Evolutionary conservation across 164 flowering plant genomes (phyloP), one percentile per base, ranked within the genome.

Genomic region (Nelumbo lutea): DNA sequence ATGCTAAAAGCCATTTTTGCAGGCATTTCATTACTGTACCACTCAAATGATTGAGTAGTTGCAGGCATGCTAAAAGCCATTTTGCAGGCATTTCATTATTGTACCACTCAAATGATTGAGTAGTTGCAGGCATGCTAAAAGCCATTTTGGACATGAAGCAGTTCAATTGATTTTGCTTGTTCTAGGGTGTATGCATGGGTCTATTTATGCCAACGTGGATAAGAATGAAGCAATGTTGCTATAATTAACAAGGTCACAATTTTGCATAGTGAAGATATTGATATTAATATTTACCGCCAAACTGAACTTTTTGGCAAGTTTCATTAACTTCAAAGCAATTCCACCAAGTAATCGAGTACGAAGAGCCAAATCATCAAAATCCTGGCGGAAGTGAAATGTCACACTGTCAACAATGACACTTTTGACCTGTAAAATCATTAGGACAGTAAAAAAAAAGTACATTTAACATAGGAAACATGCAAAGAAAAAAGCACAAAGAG

Each of bases 381-480:
- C 94, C 80, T 90, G 96, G 43, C 96, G 90, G 83, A 94, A 91
- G 80, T 91, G 97, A 79, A 90, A 94, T 66, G 96, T 84, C 59
- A 91, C 69, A 78, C 97, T 94, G 75, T 94, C 98, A 66, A 91
- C 63, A 46, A 91, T 78, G 7, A 94, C 87, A 67, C 88, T 64
- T 83, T 86, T 89, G 47, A 90, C 94, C 97, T 90, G 88, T 9
- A 70, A 77, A 42, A 66, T 15, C 61, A 56, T 13, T 27, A 64
- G 4, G 59, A 40, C 4, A 39, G 40, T 62, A 52, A 55, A 66
- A 58, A 56, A 69, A 41, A 47, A 68, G 51, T 8, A 53, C 48
- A 47, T 41, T 27, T 27, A 27, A 27, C 27, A 27, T 27, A 27
- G 27, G 27, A 27, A 27, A 27, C 27, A 27, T 27, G 27, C 27